These are phyloP conservation scores for Aspergillus sp. DNA, from an alignment of 2,329 filamentous ascomycete species.

Conservation along the genomic window DNA sequence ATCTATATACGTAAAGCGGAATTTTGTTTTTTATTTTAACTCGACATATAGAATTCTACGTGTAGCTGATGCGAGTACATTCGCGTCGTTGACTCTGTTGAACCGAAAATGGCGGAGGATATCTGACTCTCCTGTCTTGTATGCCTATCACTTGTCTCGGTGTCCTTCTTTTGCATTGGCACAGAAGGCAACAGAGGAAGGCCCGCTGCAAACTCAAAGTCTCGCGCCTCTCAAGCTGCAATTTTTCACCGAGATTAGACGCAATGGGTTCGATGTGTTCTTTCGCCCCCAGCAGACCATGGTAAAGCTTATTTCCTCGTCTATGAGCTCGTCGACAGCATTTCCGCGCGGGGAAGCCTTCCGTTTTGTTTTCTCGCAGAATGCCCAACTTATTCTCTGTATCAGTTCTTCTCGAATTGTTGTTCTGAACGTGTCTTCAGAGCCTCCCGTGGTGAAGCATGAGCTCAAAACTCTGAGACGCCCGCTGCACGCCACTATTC, in stretches of 20 bases:
- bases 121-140: slow-evolving; percentile 45
- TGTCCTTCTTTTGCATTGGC: slow-evolving; percentile 44
- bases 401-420: slow-evolving; percentile 85
- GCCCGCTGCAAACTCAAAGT: slow-evolving; percentile 42
- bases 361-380: slow-evolving; percentile 76
- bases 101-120: slow-evolving; percentile 46
- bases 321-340: slow-evolving; percentile 76
- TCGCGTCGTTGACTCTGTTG: slow-evolving; percentile 47
- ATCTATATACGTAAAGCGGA: neutral
- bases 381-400: slow-evolving; percentile 71
- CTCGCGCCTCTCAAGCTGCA: slow-evolving; percentile 62
- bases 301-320: slow-evolving; percentile 78
- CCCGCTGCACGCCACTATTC: slow-evolving; percentile 73
- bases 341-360: slow-evolving; percentile 82
- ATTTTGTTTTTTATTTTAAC: slow-evolving; percentile 17
- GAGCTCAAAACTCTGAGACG: slow-evolving; percentile 78
- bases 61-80: slow-evolving; percentile 46
- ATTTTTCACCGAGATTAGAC: slow-evolving; percentile 70
- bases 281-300: slow-evolving; percentile 68
- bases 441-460: slow-evolving; percentile 64
- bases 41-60: slow-evolving; percentile 44
- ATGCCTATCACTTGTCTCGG: slow-evolving; percentile 46
- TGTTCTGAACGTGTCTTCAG: slow-evolving; percentile 66
- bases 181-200: slow-evolving; percentile 32
- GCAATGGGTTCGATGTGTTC: slow-evolving; percentile 76